Percentiles rank a stretch among this genome's conserved stretches.
phyloP scores from a whole-genome alignment of 2,329 filamentous ascomycete genomes.

The Aspergillus spinulosporus region DNA sequence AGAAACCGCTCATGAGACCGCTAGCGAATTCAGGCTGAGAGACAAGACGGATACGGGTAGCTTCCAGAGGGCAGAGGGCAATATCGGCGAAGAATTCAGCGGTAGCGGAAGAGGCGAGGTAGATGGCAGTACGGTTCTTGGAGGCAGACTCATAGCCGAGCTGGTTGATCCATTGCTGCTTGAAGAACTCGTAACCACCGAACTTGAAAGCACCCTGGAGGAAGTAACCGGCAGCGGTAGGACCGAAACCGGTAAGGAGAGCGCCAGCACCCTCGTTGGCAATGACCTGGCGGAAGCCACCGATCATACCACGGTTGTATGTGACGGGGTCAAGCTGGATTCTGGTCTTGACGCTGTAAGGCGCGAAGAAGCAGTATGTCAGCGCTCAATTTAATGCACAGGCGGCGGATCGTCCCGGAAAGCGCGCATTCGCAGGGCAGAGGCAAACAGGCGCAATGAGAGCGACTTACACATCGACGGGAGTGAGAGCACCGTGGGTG shows the following conservation, averaged over 20 bases:
- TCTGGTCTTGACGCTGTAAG: constrained; percentile 82
- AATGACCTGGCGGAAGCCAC: constrained; percentile 83
- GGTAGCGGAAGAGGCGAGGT: constrained; percentile 65
- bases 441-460: constrained; percentile 18
- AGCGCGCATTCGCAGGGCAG: constrained; percentile 15
- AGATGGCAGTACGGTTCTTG: constrained; percentile 78
- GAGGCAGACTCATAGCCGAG: constrained; percentile 75
- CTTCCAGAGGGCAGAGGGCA: constrained; percentile 85
- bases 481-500: constrained; percentile 95
- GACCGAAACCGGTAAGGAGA: constrained; percentile 80
- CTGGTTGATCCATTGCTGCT: constrained; percentile 81
- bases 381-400: constrained; percentile 8
- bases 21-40: constrained; percentile 82
- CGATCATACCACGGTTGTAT: constrained; percentile 86
- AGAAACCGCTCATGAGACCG: constrained; percentile 75
- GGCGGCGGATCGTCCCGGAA: constrained; percentile 9
- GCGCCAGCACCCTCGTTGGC: constrained; percentile 80
- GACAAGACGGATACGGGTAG: constrained; percentile 89
- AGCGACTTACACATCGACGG: constrained; percentile 94
- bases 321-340: constrained; percentile 88
- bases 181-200: constrained; percentile 95
- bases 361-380: constrained; percentile 23
- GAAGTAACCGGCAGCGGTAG: constrained; percentile 88
- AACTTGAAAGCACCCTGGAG: constrained; percentile 92
- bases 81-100: constrained; percentile 66